Percentiles rank a stretch among this genome's conserved stretches.
These are phyloP conservation scores for Arthrinium puccinioides DNA, from an alignment of 2,329 filamentous ascomycete species.

Conservation along the genomic window DNA sequence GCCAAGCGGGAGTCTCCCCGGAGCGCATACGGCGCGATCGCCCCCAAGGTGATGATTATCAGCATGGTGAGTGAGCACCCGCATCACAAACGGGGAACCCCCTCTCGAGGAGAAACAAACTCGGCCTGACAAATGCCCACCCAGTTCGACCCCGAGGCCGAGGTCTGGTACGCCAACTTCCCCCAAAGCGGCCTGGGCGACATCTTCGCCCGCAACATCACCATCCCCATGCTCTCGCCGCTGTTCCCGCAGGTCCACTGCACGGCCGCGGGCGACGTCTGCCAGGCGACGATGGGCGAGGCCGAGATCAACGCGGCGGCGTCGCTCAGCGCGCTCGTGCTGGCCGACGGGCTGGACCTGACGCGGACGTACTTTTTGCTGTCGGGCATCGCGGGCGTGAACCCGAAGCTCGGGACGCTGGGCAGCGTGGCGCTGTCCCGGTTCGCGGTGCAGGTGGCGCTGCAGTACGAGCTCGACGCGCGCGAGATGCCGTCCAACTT, in stretches of 20 bases:
- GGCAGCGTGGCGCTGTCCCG: conserved; percentile 60
- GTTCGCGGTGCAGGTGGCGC: conserved; percentile 65
- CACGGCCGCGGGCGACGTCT: conserved; percentile 51
- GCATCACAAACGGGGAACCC: neutral
- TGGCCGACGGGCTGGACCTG: conserved; percentile 57
- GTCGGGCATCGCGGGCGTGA: conserved; percentile 68
- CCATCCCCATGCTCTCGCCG: conserved; percentile 56
- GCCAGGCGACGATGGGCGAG: conserved; percentile 63
- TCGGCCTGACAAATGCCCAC: neutral
- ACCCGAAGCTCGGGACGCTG: conserved; percentile 58
- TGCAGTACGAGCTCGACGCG: conserved; percentile 70
- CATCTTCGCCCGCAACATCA: conserved; percentile 48
- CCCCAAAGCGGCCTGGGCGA: conserved; percentile 39
- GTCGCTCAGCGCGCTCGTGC: conserved; percentile 55
- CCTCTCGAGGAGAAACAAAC: too few relatives aligned
- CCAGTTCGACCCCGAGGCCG: conserved; percentile 55
- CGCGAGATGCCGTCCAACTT: conserved; percentile 60
- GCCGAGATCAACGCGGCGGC: conserved; percentile 69
- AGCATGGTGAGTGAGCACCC: conserved; percentile 43
- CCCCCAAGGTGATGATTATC: conserved; percentile 56
- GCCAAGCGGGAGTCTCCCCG: neutral
- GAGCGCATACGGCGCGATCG: conserved; percentile 21
- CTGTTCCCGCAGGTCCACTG: conserved; percentile 60
- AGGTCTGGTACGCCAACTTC: conserved; percentile 52
- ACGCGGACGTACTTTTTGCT: conserved; percentile 63